Base-by-base conservation (phyloP, 305 asterid genomes). In the Rubia occidens region DNA sequence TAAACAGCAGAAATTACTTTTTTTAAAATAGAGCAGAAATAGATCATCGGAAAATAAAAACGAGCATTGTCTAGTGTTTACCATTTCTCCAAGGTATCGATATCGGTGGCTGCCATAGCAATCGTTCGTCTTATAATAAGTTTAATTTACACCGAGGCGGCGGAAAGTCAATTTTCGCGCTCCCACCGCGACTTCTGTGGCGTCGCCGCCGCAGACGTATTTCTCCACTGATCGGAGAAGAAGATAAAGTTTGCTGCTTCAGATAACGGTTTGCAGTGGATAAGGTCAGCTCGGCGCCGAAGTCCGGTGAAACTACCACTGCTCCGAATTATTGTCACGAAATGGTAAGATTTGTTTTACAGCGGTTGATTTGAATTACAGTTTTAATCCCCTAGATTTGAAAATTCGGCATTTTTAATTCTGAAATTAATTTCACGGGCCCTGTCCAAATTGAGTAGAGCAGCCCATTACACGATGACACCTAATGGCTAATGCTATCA, bases 71-170 rank as follows among this genome's bases (percentile, higher is more conserved):
- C 17, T 18, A 3, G 35, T 32, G 8, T 40, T 35, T 32, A 80
- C 84, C 79, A 60, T 64, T 66, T 72, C 67, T 80, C 76, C 53
- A 80, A 62, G 68, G 77, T 64, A 59, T 65, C 64, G 69, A 77
- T 69, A 55, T 69, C 74, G 76, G 76, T 49, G 53, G 73, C 71
- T 72, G 67, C 71, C 81, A 75, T 67, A 55, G 61, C 37, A 45
- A 59, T 2, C n/a, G n/a, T 18, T 39, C 56, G 39, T 35, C 40
- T 32, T 32, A 32, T 32, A 32, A 32, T 35, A 15, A 61, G 32
- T 35, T 61, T 7, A 14, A 62, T 15, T 37, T 4, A 39, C 47
- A 62, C 2, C 66, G 10, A 62, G 49, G 26, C 21, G n/a, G 9
- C 55, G 6, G 60, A 26, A 56, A 43, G 35, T 29, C 39, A 7